Evolutionary conservation across 352 stramenopile species (phyloP).

Genomic region (Phytophthora europaea): DNA sequence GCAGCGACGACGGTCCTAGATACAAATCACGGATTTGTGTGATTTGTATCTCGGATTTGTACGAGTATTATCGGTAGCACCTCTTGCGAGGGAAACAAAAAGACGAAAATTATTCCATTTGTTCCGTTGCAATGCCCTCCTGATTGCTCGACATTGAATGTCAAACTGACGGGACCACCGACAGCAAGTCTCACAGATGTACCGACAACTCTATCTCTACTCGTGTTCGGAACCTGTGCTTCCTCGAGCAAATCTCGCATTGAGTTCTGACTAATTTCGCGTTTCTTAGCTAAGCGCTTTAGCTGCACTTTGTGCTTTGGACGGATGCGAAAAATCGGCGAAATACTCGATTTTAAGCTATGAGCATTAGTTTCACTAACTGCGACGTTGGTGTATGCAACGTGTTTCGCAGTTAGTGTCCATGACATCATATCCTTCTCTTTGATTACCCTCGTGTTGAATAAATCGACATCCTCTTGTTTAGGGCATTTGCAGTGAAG

Average conservation of each 20-base stretch:
- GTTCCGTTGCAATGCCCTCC: background rate
- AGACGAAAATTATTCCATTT: background rate
- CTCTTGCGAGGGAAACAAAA: background rate
- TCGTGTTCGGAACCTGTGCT: no score
- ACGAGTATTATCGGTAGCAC: background rate
- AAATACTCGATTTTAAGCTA: background rate
- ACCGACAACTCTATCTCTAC: background rate
- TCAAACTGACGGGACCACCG: background rate
- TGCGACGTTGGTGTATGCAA: background rate
- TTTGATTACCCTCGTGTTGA: background rate
- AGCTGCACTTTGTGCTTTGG: background rate
- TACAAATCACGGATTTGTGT: background rate
- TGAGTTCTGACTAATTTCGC: no score
- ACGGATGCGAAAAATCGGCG: background rate
- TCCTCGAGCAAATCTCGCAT: no score
- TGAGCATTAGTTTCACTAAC: background rate
- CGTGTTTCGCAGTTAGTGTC: background rate
- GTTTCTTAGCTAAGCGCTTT: background rate
- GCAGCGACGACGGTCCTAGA: background rate
- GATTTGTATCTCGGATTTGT: no score
- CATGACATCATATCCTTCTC: background rate
- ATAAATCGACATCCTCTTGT: background rate
- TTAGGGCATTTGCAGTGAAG: background rate
- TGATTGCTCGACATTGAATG: background rate
- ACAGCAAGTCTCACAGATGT: background rate